Evolutionary conservation across 1,139 yeast species (phyloP).

Genomic region (Pichia sp.): DNA sequence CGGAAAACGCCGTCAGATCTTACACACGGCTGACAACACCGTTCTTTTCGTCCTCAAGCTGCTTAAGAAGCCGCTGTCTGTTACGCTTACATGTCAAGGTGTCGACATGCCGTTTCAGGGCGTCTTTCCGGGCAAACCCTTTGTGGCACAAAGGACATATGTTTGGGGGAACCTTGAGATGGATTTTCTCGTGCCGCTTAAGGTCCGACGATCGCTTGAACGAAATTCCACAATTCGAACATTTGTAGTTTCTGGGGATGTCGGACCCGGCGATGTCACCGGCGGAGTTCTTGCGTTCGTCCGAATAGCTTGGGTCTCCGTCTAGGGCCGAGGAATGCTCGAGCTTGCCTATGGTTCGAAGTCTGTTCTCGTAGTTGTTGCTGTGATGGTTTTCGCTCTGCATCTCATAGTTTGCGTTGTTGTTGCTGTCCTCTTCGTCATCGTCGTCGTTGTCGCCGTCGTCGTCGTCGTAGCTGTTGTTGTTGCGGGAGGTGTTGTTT

Average conservation of each 20-base stretch:
- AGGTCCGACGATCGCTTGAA: slow-evolving; percentile 62
- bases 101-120: slow-evolving; percentile 66
- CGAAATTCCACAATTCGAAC: slow-evolving; percentile 49
- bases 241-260: slow-evolving; percentile 34
- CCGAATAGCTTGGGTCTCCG: not conserved
- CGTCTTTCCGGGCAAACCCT: slow-evolving; percentile 80
- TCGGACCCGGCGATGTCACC: not conserved
- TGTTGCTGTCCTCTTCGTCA: not conserved
- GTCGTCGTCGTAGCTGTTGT: not conserved
- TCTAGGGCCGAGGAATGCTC: not conserved
- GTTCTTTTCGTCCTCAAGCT: slow-evolving; percentile 8
- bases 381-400: no score
- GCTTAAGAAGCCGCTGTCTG: slow-evolving; percentile 42
- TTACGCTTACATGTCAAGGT: slow-evolving; percentile 72
- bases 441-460: not conserved
- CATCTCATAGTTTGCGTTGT: not conserved
- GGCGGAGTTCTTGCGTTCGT: not conserved
- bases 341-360: no score
- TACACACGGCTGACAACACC: not conserved
- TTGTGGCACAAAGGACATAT: slow-evolving; percentile 72
- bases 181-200: slow-evolving; percentile 54
- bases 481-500: not conserved
- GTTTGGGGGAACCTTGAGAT: slow-evolving; percentile 51
- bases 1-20: not conserved
- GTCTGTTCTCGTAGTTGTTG: not conserved